Percentiles rank a stretch among this genome's conserved stretches.
These are phyloP conservation scores for Aureobasidium pullulans DNA, from an alignment of 2,329 filamentous ascomycete genomes.

Conservation along the genomic window DNA sequence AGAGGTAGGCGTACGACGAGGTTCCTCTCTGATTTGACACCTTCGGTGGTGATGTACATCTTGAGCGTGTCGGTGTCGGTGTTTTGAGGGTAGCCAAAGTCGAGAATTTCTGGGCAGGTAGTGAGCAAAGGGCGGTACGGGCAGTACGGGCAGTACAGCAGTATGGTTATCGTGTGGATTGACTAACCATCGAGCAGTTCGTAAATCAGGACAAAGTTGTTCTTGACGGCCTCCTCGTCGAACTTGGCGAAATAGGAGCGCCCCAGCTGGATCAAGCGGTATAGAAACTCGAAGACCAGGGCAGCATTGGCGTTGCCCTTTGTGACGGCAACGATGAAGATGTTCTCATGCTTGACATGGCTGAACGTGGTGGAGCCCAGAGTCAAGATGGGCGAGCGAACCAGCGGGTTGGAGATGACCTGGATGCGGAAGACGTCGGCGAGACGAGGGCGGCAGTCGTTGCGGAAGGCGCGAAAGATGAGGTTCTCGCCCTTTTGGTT, in stretches of 20 bases:
- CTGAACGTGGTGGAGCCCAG: constrained; percentile 97
- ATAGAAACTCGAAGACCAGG: constrained; percentile 95
- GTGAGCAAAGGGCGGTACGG: not conserved
- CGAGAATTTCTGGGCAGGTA: constrained; percentile 69
- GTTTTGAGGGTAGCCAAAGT: constrained; percentile 98
- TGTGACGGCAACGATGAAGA: constrained; percentile 93
- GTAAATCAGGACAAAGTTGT: constrained; percentile 98
- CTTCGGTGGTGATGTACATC: constrained; percentile 99
- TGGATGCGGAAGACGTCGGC: constrained; percentile 99
- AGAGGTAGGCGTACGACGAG: constrained; percentile 39
- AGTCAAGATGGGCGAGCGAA: constrained; percentile 93
- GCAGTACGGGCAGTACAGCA: too few species aligned
- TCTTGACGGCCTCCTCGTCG: constrained; percentile 98
- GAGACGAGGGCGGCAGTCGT: constrained; percentile 93
- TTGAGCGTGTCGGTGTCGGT: constrained; percentile 98
- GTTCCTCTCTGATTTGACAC: constrained; percentile 77
- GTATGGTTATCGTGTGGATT: not conserved
- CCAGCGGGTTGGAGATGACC: constrained; percentile 96
- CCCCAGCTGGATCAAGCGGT: constrained; percentile 80
- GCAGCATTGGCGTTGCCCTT: constrained; percentile 99
- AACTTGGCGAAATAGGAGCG: constrained; percentile 98
- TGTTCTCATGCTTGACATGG: constrained; percentile 99
- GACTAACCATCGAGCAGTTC: constrained; percentile 80
- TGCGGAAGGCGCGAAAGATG: constrained; percentile 97
- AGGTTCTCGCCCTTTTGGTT: constrained; percentile 99